Evolutionary conservation across 2,329 filamentous ascomycete species (phyloP).

Genomic region (Blastomyces percursus): DNA sequence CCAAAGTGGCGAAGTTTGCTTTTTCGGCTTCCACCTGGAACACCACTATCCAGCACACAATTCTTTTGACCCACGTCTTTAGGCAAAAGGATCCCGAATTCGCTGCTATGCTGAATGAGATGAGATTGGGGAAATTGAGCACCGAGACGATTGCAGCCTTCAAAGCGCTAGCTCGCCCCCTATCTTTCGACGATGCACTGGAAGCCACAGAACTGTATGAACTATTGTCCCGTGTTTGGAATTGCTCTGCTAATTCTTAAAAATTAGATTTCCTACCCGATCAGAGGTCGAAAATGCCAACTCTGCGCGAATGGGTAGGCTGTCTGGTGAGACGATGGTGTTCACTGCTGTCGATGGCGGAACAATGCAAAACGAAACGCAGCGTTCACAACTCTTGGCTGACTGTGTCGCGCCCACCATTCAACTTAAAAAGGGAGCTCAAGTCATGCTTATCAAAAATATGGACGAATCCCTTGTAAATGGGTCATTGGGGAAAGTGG

Average conservation of each 20-base stretch:
- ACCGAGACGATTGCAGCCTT: constrained; percentile 68
- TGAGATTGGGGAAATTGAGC: constrained; percentile 76
- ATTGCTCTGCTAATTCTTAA: background rate
- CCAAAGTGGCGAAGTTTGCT: constrained; percentile 69
- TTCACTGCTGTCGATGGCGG: constrained; percentile 71
- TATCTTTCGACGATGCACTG: constrained; percentile 61
- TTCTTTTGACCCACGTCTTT: constrained; percentile 90
- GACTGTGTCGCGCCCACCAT: constrained; percentile 87
- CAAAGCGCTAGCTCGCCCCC: constrained; percentile 56
- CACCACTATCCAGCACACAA: constrained; percentile 88
- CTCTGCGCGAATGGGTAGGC: constrained; percentile 55
- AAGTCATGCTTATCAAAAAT: constrained; percentile 99
- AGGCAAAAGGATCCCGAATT: constrained; percentile 87
- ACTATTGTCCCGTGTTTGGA: background rate
- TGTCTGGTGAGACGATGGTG: constrained; percentile 56
- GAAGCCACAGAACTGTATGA: constrained; percentile 72
- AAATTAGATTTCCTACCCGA: constrained; percentile 65
- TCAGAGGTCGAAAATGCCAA: constrained; percentile 85
- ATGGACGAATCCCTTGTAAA: constrained; percentile 91
- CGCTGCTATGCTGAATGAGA: constrained; percentile 92
- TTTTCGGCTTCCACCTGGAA: constrained; percentile 90
- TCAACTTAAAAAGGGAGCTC: constrained; percentile 77
- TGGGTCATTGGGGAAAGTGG: constrained; percentile 78
- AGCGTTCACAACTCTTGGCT: constrained; percentile 64
- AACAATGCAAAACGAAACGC: constrained; percentile 49